A percentile compares a stretch with the other conserved stretches of the same genome.
Conservation (phyloP, 75 land plant genomes). For the Ceratopteris richardii region DNA sequence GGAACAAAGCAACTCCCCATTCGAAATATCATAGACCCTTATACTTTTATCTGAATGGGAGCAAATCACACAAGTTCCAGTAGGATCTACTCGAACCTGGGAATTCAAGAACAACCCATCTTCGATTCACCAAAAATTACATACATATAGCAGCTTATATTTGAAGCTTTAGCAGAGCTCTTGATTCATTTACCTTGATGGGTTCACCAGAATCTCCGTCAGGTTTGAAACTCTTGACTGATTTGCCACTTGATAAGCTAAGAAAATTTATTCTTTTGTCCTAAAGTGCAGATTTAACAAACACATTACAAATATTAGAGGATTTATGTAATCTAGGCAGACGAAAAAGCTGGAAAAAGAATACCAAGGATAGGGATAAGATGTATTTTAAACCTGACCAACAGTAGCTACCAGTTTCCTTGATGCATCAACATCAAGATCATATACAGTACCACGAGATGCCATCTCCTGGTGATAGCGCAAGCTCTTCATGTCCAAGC, state of each 20-base stretch:
- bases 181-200: constrained; percentile 38
- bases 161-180: no score
- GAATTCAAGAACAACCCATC: neutral
- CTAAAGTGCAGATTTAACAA: constrained; percentile 20
- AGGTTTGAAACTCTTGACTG: constrained; percentile 44
- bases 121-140: no score
- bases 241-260: constrained; percentile 45
- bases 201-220: constrained; percentile 57
- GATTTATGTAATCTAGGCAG: neutral
- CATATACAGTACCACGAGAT: constrained; percentile 53
- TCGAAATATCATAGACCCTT: constrained; percentile 53
- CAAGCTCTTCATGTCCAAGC: constrained; percentile 31
- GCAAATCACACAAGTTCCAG: constrained; percentile 54
- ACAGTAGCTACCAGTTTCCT: constrained; percentile 49
- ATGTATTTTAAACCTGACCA: constrained; percentile 43
- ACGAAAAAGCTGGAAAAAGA: no score
- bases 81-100: constrained; percentile 66
- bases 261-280: constrained; percentile 59
- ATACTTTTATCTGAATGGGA: constrained; percentile 60
- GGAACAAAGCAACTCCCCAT: constrained; percentile 50
- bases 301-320: neutral
- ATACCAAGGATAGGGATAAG: no score
- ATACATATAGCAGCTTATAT: no score
- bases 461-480: constrained; percentile 56
- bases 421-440: constrained; percentile 47